Base-by-base conservation (phyloP, 345 rosid species). In the Eutrema heterophyllum region DNA sequence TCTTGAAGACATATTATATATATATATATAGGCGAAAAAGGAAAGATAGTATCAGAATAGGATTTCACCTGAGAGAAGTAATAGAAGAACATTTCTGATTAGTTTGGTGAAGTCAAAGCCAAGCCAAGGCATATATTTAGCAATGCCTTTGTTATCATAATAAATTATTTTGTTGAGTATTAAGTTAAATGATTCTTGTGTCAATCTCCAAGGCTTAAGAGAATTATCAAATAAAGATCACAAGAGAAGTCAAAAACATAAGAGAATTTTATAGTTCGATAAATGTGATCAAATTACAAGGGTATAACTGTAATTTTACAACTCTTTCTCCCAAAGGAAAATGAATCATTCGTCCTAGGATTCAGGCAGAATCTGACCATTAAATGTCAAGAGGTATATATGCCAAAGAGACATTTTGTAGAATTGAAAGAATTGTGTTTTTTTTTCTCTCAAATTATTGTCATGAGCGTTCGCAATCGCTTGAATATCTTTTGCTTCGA, bases 111-210 rank as follows among this genome's bases (percentile, higher is more conserved):
- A 53, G 70, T 14, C 44, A 39, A 55, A 45, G 70, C 58, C 70
- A 76, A 76, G 54, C 46, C 68, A 59, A 67, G 68, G 73, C 73
- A 75, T 67, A 50, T 60, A 60, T 67, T 67, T 68, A 68, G 79
- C 68, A 59, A 62, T 75, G 79, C 74, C 64, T 75, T 68, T 60
- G 73, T 59, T 41, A 33, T 51, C 74, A 56, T 50, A n/a, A 45
- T 1, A 62, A 29, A 72, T 52, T 72, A 39, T 52, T 52, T 69
- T 69, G 51, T 36, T 32, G 48, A 59, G 63, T 72, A 7, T 57
- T 30, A 49, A 35, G 52, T 66, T 24, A 48, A 30, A 13, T 57
- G 44, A 38, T 74, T 26, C 57, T 26, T 46, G 78, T 67, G 60
- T 66, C 7, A n/a, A 15, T 54, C 56, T 45, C 41, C 40, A 35